Evolutionary conservation across 108 stramenopile genomes (phyloP), one percentile per base, ranked within the genome.

Genomic region (Aurantiochytrium sp.): DNA sequence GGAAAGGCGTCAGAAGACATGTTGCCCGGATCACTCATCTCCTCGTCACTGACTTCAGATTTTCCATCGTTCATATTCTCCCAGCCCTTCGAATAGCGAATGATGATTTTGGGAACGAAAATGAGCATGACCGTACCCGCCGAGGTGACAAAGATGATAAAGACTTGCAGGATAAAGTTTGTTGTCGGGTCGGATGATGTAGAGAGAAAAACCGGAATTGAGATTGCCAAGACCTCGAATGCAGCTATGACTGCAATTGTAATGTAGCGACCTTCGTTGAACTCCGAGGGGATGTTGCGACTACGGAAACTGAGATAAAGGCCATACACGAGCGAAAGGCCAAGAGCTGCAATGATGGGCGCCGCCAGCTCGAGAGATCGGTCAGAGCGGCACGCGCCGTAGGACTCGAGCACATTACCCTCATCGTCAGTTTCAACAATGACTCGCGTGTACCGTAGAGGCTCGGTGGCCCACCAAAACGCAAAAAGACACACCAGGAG

Each of bases 61-160:
- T 69, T 69, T 14, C 64, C 64, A 42, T 69, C 64, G 3, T 16
- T 8, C 21, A 1, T 4, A 23, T 28, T 69, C 8, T 69, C 64
- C 64, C 64, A 69, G 25, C 64, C 64, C 35, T 69, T 14, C 25
- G 64, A 69, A 69, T 42, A 69, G 42, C 64, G 64, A 42, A 69
- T 69, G 42, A 69, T 83, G n/a, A 83, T 8, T 45, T 83, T 83
- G 76, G 76, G 76, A n/a, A 83, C n/a, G 23, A 83, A 83, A 25
- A 83, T 35, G 51, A 83, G 76, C 76, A 83, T 83, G 28, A 83
- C 51, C 10, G 76, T 53, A 23, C 76, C 76, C 10, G 10, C 76
- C 3, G 76, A 21, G 10, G 76, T 53, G 23, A 83, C 51, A 18
- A 83, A 53, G 25, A 83, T 53, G 51, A 83, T 69, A 18, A 69